Conservation (phyloP, 495 filamentous ascomycete species). For the Physcia stellaris region DNA sequence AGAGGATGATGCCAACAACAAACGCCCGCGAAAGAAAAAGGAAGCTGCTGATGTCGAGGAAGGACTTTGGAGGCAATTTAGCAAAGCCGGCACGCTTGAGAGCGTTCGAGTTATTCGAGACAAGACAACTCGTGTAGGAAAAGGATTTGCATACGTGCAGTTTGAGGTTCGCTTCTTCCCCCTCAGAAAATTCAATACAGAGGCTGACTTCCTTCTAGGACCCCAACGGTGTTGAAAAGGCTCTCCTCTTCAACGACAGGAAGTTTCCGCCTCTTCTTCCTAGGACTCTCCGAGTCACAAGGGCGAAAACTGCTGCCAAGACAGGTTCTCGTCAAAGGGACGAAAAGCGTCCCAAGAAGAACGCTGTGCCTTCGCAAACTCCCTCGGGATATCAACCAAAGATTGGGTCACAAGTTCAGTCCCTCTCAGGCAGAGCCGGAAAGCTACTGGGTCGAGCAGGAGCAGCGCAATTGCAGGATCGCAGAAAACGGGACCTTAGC, state of each 20-base stretch:
- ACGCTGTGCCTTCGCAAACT: constrained; percentile 12
- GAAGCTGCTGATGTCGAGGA: constrained; percentile 85
- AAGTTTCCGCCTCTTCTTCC: constrained; percentile 88
- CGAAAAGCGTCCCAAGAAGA: constrained; percentile 12
- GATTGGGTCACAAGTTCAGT: constrained; percentile 49
- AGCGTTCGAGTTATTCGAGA: constrained; percentile 91
- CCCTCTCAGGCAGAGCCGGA: constrained; percentile 61
- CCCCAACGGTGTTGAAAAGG: constrained; percentile 72
- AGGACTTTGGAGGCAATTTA: constrained; percentile 82
- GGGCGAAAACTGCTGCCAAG: constrained; percentile 53
- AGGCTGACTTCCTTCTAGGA: constrained; percentile 36
- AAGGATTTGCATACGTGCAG: constrained; percentile 96
- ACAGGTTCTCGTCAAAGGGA: constrained; percentile 24
- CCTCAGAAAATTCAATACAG: neutral
- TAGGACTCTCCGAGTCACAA: constrained; percentile 69
- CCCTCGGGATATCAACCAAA: constrained; percentile 44
- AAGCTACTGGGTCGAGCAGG: constrained; percentile 75
- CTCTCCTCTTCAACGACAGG: constrained; percentile 74
- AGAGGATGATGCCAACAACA: constrained; percentile 39
- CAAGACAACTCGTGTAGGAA: constrained; percentile 76
- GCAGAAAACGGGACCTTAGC: constrained; percentile 9
- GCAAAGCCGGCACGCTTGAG: constrained; percentile 62
- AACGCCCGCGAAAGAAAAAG: constrained; percentile 49
- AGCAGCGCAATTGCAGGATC: constrained; percentile 47
- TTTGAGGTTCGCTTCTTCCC: constrained; percentile 43